phyloP scores from a whole-genome alignment of 1,284 basidiomycete genomes.

The Rhodotorula sp. region DNA sequence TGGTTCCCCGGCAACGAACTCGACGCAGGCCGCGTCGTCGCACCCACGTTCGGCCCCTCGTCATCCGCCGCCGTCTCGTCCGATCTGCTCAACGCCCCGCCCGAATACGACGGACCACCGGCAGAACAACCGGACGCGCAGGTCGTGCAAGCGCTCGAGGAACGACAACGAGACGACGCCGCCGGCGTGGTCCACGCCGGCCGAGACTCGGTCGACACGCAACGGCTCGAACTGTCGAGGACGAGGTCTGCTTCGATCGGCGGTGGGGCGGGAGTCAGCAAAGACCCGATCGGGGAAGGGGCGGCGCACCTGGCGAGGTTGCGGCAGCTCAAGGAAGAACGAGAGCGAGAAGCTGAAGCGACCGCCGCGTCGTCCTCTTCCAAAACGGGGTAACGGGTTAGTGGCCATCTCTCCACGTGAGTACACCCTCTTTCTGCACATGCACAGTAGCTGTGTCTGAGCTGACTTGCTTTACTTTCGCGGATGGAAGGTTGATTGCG shows the following conservation, averaged over 20 bases:
- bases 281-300: conserved; percentile 22
- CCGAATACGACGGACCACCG: conserved; percentile 22
- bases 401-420: background rate
- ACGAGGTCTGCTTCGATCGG: background rate
- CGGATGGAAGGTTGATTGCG: no score
- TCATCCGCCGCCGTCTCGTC: background rate
- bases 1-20: conserved; percentile 13
- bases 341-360: conserved; percentile 8
- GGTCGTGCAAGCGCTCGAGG: conserved; percentile 21
- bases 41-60: conserved; percentile 1
- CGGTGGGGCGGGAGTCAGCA: background rate
- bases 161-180: conserved; percentile 6
- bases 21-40: conserved; percentile 27
- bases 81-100: conserved; percentile 8
- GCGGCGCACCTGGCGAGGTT: conserved; percentile 28
- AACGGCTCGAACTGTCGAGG: background rate
- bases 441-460: no score
- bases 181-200: background rate
- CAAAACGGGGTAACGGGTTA: background rate
- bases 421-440: no score
- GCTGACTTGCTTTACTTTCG: no score
- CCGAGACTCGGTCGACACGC: conserved; percentile 13
- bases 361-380: background rate
- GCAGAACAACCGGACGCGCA: conserved; percentile 6
- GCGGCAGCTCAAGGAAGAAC: conserved; percentile 28